Conservation (phyloP, 352 stramenopile genomes). For the Saprolegnia diclina region DNA sequence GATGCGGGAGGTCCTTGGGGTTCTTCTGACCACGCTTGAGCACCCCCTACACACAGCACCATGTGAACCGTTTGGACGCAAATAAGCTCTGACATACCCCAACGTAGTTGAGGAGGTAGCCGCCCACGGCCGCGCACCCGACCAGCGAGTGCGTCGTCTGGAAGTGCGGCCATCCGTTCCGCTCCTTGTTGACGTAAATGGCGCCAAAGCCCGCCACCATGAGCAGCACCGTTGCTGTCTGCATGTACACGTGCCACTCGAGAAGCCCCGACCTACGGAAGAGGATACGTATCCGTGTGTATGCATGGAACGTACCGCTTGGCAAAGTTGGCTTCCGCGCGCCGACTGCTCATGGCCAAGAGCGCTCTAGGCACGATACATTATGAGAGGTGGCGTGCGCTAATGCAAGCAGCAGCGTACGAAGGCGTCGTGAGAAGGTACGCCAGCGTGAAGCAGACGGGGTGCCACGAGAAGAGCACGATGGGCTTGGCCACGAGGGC, state of each 20-base stretch:
- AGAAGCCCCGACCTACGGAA: conserved; percentile 1
- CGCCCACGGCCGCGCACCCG: conserved; percentile 3
- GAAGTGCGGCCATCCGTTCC: conserved; percentile 20
- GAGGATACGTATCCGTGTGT: neutral
- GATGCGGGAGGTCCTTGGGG: conserved; percentile 21
- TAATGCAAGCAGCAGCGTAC: neutral
- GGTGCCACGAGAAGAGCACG: conserved; percentile 27
- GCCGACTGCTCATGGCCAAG: conserved; percentile 16
- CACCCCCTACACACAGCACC: neutral
- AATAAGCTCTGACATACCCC: neutral
- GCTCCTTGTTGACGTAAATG: conserved; percentile 25
- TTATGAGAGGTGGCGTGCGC: neutral
- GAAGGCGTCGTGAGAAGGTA: conserved; percentile 25
- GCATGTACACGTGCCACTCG: conserved; percentile 25
- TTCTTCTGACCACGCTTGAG: conserved; percentile 11
- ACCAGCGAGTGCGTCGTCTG: conserved; percentile 17
- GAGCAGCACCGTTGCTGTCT: conserved; percentile 12
- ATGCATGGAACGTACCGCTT: conserved; percentile 4
- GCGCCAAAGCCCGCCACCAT: conserved; percentile 11
- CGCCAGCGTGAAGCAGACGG: conserved; percentile 16
- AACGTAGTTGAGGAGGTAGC: conserved; percentile 23
- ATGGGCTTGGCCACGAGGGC: conserved; percentile 14
- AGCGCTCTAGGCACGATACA: conserved; percentile 12
- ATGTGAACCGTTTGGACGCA: neutral
- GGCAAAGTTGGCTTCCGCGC: conserved; percentile 10